Evolutionary conservation across 306 rosid genomes (phyloP).

Genomic region (Lotus japonicus): DNA sequence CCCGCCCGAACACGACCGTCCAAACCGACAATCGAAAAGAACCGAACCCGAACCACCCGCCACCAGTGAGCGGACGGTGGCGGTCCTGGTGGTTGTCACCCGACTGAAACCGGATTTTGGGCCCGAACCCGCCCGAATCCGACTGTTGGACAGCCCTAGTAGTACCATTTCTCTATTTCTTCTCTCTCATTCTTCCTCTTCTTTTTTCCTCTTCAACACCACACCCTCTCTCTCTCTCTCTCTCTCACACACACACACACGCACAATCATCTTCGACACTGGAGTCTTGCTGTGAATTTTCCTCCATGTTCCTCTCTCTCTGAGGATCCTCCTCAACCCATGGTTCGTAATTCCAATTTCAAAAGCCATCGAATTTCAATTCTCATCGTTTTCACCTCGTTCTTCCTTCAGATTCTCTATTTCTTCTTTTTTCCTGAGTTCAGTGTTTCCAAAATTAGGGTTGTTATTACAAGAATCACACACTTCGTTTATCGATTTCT

Average conservation of each 20-base stretch:
- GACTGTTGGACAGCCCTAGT: no score
- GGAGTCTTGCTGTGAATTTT: neutral
- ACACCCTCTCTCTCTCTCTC: neutral
- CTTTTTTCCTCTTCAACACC: neutral
- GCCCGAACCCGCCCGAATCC: no score
- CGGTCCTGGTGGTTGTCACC: no score
- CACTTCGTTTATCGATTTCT: neutral
- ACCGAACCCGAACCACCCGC: no score
- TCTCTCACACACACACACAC: neutral
- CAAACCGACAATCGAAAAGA: no score
- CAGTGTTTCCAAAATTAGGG: no score
- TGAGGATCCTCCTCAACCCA: conserved; percentile 26
- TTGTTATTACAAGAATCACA: neutral
- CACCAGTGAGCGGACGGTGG: no score
- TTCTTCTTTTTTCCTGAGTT: no score
- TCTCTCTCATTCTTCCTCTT: neutral
- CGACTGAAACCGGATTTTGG: no score
- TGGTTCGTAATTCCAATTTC: conserved; percentile 28
- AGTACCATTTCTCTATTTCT: conserved; percentile 11
- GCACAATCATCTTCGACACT: neutral
- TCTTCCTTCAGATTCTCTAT: neutral
- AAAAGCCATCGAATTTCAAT: neutral
- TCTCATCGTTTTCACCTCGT: neutral
- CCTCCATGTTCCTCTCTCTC: conserved; percentile 33
- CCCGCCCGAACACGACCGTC: no score